Evolutionary conservation across 352 stramenopile species (phyloP).

Genomic region (Sclerospora graminicola): DNA sequence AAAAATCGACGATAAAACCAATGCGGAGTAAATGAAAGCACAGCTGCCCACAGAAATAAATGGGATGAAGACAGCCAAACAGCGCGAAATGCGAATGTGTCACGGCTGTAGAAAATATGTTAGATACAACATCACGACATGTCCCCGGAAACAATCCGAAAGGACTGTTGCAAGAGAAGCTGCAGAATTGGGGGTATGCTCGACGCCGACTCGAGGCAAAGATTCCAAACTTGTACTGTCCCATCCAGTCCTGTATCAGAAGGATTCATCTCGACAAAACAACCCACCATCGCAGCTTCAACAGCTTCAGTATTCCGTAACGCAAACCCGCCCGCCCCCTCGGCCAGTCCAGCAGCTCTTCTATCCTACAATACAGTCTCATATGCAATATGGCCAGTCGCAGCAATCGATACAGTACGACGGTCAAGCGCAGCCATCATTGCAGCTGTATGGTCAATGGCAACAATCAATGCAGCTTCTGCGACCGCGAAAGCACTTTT

Average conservation of each 20-base stretch:
- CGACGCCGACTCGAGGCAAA: too few relatives aligned
- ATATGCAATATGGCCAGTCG: too few relatives aligned
- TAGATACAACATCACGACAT: too few relatives aligned
- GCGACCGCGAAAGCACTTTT: not conserved
- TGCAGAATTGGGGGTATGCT: too few relatives aligned
- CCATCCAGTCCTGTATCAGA: not conserved
- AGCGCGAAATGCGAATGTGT: too few relatives aligned
- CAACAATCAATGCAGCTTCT: not conserved
- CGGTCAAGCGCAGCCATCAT: not conserved
- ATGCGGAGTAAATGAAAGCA: not conserved
- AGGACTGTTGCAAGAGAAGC: not conserved
- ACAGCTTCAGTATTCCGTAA: too few relatives aligned
- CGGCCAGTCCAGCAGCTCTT: not conserved
- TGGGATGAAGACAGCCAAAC: too few relatives aligned
- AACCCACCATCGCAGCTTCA: too few relatives aligned
- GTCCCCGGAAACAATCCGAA: not conserved
- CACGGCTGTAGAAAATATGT: too few relatives aligned
- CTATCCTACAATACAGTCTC: too few relatives aligned
- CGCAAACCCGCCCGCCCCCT: not conserved
- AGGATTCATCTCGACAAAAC: not conserved
- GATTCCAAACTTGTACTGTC: too few relatives aligned
- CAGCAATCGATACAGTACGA: not conserved
- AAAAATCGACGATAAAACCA: not conserved
- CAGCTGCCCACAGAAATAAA: not conserved
- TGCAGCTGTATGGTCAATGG: not conserved